These are phyloP conservation scores for Colletotrichum sojae DNA, from an alignment of 2,329 filamentous ascomycete genomes.

Conservation along the genomic window DNA sequence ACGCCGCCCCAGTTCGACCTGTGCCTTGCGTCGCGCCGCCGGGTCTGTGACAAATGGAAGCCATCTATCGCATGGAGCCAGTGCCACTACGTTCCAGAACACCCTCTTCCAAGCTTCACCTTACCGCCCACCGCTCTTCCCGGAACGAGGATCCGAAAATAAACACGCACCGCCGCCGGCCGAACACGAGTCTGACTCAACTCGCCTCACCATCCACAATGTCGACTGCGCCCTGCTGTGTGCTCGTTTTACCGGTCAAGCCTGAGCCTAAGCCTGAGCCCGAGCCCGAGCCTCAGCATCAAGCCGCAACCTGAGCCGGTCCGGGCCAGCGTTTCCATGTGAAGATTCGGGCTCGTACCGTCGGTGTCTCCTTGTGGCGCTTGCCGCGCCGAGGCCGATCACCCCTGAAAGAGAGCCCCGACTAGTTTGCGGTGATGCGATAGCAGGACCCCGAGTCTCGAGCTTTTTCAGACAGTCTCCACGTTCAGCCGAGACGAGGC, in stretches of 20 bases:
- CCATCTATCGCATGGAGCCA: conserved; percentile 10
- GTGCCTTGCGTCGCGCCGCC: conserved; percentile 16
- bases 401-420: conserved; percentile 10
- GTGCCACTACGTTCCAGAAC: conserved; percentile 19
- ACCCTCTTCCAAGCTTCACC: conserved; percentile 12
- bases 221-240: conserved; percentile 39
- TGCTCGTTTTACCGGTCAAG: conserved; percentile 21
- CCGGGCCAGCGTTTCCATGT: conserved; percentile 6
- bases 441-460: not conserved
- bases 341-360: conserved; percentile 3
- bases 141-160: conserved; percentile 38
- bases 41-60: conserved; percentile 22
- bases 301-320: not conserved
- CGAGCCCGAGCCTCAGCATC: not conserved
- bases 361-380: conserved; percentile 37
- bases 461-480: not conserved
- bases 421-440: not conserved
- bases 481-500: conserved; percentile 10
- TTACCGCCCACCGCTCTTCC: conserved; percentile 28
- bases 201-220: conserved; percentile 6
- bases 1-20: conserved; percentile 6
- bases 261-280: conserved; percentile 10
- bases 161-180: conserved; percentile 33
- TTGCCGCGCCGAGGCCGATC: conserved; percentile 26
- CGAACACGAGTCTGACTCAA: conserved; percentile 36